Conservation (phyloP, 441 rosid species). For the Brassica balearica region DNA sequence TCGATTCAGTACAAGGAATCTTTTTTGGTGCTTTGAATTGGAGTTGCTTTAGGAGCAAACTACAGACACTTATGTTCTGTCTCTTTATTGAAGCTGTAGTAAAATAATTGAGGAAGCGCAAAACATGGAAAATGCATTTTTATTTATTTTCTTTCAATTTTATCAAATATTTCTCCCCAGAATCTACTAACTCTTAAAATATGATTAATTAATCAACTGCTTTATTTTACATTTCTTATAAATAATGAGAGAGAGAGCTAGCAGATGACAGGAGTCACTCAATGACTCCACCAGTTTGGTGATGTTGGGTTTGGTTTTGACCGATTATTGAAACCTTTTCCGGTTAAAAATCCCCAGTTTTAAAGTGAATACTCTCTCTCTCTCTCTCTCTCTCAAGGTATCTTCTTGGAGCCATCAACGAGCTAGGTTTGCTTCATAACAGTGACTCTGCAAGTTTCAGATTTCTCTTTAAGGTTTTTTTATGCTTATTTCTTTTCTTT, state of each 20-base stretch:
- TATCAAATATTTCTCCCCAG: conserved; percentile 13
- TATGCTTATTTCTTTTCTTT: not conserved
- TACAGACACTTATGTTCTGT: conserved; percentile 35
- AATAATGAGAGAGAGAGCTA: conserved; percentile 17
- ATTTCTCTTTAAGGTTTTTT: conserved; percentile 21
- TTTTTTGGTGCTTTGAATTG: conserved; percentile 22
- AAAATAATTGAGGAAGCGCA: conserved; percentile 37
- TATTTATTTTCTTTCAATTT: not conserved
- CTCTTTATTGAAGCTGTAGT: conserved; percentile 30
- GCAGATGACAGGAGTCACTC: conserved; percentile 40
- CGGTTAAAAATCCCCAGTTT: conserved; percentile 8
- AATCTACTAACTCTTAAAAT: conserved; percentile 28
- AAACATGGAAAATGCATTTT: conserved; percentile 33
- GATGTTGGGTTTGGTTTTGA: conserved; percentile 45
- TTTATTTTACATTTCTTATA: not conserved
- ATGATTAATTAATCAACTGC: conserved; percentile 4
- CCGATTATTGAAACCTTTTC: conserved; percentile 20
- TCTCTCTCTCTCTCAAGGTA: conserved; percentile 11
- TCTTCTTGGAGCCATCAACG: conserved; percentile 10
- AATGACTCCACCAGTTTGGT: conserved; percentile 2
- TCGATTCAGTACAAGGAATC: conserved; percentile 15
- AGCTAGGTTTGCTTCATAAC: conserved; percentile 30
- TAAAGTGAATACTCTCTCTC: not conserved
- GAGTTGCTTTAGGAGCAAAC: conserved; percentile 40
- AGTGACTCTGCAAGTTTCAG: not conserved